Percentiles rank a stretch among this genome's conserved stretches.
phyloP scores from a whole-genome alignment of 768 basidiomycete genomes.

The Butyriboletus loyo region DNA sequence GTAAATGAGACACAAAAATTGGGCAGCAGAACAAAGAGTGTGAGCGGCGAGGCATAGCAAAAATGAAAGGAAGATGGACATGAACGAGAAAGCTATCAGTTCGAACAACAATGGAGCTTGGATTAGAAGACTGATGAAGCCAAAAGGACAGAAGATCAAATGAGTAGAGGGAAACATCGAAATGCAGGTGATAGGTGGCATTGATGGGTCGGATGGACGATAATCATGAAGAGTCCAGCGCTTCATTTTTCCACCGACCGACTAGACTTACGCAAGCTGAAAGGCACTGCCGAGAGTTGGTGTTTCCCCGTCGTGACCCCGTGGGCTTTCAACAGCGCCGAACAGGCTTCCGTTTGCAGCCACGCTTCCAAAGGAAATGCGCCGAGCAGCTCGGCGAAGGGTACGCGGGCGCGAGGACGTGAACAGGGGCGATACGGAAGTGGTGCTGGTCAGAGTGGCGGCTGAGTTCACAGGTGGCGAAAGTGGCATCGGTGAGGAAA shows the following conservation, averaged over 20 bases:
- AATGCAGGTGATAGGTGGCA: conserved; percentile 9
- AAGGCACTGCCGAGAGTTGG: conserved; percentile 67
- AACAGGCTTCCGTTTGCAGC: conserved; percentile 27
- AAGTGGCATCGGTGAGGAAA: conserved; percentile 27
- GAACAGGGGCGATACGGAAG: conserved; percentile 15
- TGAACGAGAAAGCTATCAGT: not conserved
- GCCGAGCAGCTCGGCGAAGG: conserved; percentile 40
- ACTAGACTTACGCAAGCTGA: conserved; percentile 47
- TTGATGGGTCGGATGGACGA: conserved; percentile 3
- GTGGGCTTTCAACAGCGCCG: conserved; percentile 35
- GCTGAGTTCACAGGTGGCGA: conserved; percentile 11
- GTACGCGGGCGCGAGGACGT: conserved; percentile 25
- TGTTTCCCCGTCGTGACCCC: conserved; percentile 32
- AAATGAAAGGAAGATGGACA: not conserved
- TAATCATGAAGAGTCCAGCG: conserved; percentile 1
- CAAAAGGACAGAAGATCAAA: not conserved
- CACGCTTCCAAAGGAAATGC: conserved; percentile 66
- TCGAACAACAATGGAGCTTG: not conserved
- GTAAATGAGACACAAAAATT: not conserved
- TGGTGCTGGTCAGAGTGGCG: not conserved
- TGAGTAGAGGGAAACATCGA: not conserved
- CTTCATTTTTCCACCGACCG: not conserved
- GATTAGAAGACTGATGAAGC: not conserved
- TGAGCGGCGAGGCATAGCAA: not conserved
- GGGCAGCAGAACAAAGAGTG: conserved; percentile 1